A percentile compares a stretch with the other conserved stretches of the same genome.
Conservation (phyloP, 768 basidiomycete genomes). For the Suillus weaverae region DNA sequence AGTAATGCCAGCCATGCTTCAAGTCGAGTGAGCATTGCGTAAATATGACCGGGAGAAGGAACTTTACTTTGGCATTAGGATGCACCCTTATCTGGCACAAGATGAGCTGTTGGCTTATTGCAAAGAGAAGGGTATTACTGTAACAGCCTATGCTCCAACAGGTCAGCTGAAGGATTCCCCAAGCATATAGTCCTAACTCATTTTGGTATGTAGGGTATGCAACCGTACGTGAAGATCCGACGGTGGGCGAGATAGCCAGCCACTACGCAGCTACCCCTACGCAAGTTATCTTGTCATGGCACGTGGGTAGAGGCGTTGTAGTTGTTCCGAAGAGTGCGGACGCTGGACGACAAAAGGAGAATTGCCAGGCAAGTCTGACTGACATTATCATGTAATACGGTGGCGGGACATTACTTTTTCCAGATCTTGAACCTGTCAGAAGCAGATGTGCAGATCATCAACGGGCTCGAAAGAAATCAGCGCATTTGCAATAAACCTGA, state of each 20-base stretch:
- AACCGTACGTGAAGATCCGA: conserved; percentile 30
- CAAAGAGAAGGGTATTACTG: conserved; percentile 29
- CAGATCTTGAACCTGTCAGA: conserved; percentile 36
- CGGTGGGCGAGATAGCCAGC: conserved; percentile 28
- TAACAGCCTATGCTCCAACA: conserved; percentile 35
- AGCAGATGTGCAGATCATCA: conserved; percentile 42
- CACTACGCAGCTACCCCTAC: conserved; percentile 27
- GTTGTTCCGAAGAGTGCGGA: conserved; percentile 33
- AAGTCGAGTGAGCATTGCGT: conserved; percentile 26
- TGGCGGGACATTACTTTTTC: conserved; percentile 18
- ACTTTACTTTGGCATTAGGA: conserved; percentile 28
- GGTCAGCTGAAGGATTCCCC: conserved; percentile 17
- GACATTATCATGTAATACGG: conserved; percentile 20
- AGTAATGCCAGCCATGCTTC: conserved; percentile 35
- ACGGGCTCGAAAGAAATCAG: conserved; percentile 39
- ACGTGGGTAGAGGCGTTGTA: conserved; percentile 29
- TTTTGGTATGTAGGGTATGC: conserved; percentile 23
- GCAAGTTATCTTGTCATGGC: conserved; percentile 35
- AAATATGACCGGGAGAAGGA: not conserved
- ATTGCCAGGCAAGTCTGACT: conserved; percentile 22
- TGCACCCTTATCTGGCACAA: conserved; percentile 32
- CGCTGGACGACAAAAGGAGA: conserved; percentile 23
- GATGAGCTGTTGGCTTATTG: conserved; percentile 30
- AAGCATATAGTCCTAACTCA: not conserved
- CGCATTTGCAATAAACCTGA: conserved; percentile 42